Conservation (phyloP, 768 basidiomycete genomes). For the Tricholoma sp. region DNA sequence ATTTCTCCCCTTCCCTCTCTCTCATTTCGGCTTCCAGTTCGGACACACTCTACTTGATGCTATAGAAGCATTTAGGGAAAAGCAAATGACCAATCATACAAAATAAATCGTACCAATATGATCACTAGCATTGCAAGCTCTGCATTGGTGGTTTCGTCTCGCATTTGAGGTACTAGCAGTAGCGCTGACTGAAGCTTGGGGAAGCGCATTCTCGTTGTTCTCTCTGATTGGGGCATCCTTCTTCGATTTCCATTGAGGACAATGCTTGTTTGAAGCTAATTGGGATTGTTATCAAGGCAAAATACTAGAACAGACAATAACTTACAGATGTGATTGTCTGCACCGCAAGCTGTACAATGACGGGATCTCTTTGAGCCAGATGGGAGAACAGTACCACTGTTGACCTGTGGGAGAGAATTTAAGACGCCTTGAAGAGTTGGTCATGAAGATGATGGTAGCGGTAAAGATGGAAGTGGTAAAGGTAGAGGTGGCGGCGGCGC, state of each 20-base stretch:
- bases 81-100: not conserved
- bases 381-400: not conserved
- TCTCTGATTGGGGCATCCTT: not conserved
- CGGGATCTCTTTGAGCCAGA: not conserved
- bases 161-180: not conserved
- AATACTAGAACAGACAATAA: not conserved
- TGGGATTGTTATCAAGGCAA: not conserved
- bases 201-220: not conserved
- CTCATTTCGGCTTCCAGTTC: too few relatives aligned
- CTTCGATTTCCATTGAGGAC: conserved; percentile 1
- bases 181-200: not conserved
- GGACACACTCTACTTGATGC: too few relatives aligned
- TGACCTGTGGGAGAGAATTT: not conserved
- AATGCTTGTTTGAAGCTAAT: not conserved
- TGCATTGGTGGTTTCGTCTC: not conserved
- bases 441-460: not conserved
- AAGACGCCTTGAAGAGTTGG: not conserved
- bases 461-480: not conserved
- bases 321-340: not conserved
- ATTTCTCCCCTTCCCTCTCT: too few relatives aligned
- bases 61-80: not conserved
- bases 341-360: not conserved
- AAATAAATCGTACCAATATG: not conserved
- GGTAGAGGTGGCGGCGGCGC: not conserved
- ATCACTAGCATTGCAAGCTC: not conserved